These are phyloP conservation scores for Holtermanniella nyarrowii DNA, from an alignment of 768 basidiomycete species.

Conservation along the genomic window DNA sequence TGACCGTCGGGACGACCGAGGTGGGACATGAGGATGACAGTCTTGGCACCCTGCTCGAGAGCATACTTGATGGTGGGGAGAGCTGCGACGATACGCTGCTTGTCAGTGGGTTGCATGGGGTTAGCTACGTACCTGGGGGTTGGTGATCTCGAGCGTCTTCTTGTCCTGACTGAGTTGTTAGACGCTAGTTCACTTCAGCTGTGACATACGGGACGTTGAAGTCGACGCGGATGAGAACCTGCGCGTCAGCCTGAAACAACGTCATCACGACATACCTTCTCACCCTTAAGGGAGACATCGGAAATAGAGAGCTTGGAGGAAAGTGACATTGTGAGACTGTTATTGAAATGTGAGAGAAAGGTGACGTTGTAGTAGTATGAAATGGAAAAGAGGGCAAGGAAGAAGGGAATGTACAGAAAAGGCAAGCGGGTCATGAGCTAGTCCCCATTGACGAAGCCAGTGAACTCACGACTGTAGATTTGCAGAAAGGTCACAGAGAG, in stretches of 20 bases:
- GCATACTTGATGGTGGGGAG: slow-evolving; percentile 92
- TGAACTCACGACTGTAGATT: too few species aligned
- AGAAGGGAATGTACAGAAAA: too few species aligned
- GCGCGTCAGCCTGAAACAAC: slow-evolving; percentile 5
- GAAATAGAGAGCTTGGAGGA: slow-evolving; percentile 88
- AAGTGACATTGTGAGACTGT: slow-evolving; percentile 61
- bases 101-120: neutral
- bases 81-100: slow-evolving; percentile 88
- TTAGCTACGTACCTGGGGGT: slow-evolving; percentile 67
- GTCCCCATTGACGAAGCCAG: too few species aligned
- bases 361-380: too few species aligned
- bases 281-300: slow-evolving; percentile 71
- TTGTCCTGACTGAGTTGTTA: slow-evolving; percentile 52
- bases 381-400: too few species aligned
- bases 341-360: too few species aligned
- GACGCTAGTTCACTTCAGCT: neutral
- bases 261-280: slow-evolving; percentile 42
- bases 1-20: slow-evolving; percentile 94
- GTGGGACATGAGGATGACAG: slow-evolving; percentile 92
- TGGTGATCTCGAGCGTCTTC: slow-evolving; percentile 86
- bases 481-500: too few species aligned
- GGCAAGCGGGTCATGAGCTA: too few species aligned
- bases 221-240: slow-evolving; percentile 43
- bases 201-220: slow-evolving; percentile 31
- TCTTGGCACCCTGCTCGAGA: slow-evolving; percentile 73